phyloP scores from a whole-genome alignment of 257 asterid species.

The Pogostemon cablin region DNA sequence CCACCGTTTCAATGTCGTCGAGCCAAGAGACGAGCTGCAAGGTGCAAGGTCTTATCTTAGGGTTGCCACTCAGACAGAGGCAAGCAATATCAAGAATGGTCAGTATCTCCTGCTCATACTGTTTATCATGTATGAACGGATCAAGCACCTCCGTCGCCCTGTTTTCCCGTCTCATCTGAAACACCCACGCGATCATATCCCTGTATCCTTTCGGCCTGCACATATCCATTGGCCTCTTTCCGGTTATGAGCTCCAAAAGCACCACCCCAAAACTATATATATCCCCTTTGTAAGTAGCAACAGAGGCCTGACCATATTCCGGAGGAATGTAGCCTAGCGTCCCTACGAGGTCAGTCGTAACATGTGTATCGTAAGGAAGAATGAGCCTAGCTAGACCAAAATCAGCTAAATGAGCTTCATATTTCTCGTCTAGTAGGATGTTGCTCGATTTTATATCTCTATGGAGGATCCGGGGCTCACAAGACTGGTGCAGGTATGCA shows the following conservation, averaged over 20 bases:
- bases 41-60: slow-evolving; percentile 67
- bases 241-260: slow-evolving; percentile 87
- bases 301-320: slow-evolving; percentile 76
- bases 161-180: slow-evolving; percentile 53
- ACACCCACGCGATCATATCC: slow-evolving; percentile 72
- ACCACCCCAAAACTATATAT: slow-evolving; percentile 89
- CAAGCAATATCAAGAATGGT: slow-evolving; percentile 66
- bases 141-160: slow-evolving; percentile 70
- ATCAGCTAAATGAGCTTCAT: slow-evolving; percentile 81
- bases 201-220: slow-evolving; percentile 67
- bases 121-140: slow-evolving; percentile 58
- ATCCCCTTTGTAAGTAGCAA: slow-evolving; percentile 84
- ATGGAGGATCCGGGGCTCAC: slow-evolving; percentile 79
- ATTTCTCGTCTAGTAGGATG: slow-evolving; percentile 63
- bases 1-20: slow-evolving; percentile 46
- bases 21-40: slow-evolving; percentile 71
- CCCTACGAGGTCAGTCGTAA: slow-evolving; percentile 82
- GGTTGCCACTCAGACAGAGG: slow-evolving; percentile 68
- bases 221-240: slow-evolving; percentile 84
- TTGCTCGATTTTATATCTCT: slow-evolving; percentile 86
- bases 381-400: slow-evolving; percentile 88
- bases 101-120: slow-evolving; percentile 50
- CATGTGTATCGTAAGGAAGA: slow-evolving; percentile 77
- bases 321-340: slow-evolving; percentile 96
- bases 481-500: slow-evolving; percentile 70